Percentiles rank a stretch among this genome's conserved stretches.
phyloP scores from a whole-genome alignment of 1,284 basidiomycete species.

The Meira miltonrushii region DNA sequence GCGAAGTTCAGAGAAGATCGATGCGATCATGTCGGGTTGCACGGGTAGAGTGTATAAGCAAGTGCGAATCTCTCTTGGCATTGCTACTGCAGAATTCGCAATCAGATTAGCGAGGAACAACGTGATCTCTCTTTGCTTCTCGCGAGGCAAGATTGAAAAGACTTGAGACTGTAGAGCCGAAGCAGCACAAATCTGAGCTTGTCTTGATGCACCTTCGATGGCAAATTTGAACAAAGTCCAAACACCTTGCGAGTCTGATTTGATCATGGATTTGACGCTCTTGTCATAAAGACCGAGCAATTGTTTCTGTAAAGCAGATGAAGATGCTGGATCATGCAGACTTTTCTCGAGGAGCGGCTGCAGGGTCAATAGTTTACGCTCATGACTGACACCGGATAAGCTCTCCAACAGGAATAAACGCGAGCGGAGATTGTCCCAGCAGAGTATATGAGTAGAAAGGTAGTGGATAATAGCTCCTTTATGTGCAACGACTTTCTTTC shows the following conservation, averaged over 20 bases:
- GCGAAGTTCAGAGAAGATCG: slow-evolving; percentile 61
- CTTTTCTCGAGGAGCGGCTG: slow-evolving; percentile 61
- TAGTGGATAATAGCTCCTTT: slow-evolving; percentile 72
- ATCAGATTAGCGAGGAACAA: background rate
- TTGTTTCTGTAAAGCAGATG: slow-evolving; percentile 55
- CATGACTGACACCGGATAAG: slow-evolving; percentile 63
- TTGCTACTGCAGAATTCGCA: background rate
- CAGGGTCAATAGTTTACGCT: slow-evolving; percentile 64
- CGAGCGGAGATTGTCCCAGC: slow-evolving; percentile 59
- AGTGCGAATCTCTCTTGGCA: background rate
- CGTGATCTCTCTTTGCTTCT: slow-evolving; percentile 61
- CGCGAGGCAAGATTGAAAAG: slow-evolving; percentile 59
- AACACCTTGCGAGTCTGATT: slow-evolving; percentile 54
- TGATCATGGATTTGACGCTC: background rate
- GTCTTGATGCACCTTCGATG: slow-evolving; percentile 11
- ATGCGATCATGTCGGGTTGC: slow-evolving; percentile 54
- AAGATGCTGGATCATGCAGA: background rate
- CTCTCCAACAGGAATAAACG: slow-evolving; percentile 63
- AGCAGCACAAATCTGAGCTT: slow-evolving; percentile 27
- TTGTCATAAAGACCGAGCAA: slow-evolving; percentile 57
- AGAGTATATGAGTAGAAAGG: slow-evolving; percentile 73
- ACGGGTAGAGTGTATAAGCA: background rate
- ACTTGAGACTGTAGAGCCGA: slow-evolving; percentile 55
- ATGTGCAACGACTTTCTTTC: slow-evolving; percentile 63
- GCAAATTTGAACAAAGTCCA: slow-evolving; percentile 57